These are phyloP conservation scores for Baeospora myosura DNA, from an alignment of 1,284 basidiomycete species.

Conservation along the genomic window DNA sequence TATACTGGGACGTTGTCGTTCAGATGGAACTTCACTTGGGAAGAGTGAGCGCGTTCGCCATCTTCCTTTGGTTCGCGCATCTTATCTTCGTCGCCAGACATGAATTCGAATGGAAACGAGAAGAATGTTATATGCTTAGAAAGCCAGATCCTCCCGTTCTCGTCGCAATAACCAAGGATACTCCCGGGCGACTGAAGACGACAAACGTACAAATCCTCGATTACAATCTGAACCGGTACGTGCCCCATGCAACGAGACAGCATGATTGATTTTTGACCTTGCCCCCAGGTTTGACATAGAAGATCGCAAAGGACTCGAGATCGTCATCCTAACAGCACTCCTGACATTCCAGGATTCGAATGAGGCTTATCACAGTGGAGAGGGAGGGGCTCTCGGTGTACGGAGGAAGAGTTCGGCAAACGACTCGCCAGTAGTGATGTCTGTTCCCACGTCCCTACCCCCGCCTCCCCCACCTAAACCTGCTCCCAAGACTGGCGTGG, in stretches of 20 bases:
- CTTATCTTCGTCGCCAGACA: conserved; percentile 38
- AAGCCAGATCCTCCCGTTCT: conserved; percentile 82
- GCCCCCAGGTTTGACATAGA: conserved; percentile 69
- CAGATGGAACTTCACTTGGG: conserved; percentile 75
- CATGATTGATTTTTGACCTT: background rate
- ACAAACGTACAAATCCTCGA: conserved; percentile 74
- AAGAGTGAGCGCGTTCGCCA: conserved; percentile 52
- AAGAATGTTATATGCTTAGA: conserved; percentile 73
- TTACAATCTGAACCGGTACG: conserved; percentile 71
- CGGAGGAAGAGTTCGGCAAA: background rate
- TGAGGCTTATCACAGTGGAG: conserved; percentile 41
- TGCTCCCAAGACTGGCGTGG: conserved; percentile 52
- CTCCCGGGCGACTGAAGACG: conserved; percentile 57
- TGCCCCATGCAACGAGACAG: conserved; percentile 7
- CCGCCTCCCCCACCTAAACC: conserved; percentile 54
- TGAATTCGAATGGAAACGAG: conserved; percentile 76
- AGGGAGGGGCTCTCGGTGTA: background rate
- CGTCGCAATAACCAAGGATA: conserved; percentile 72
- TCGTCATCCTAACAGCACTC: conserved; percentile 68
- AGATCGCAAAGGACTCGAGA: conserved; percentile 78
- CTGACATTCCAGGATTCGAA: conserved; percentile 71
- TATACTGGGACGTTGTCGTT: conserved; percentile 68
- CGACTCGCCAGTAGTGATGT: conserved; percentile 1
- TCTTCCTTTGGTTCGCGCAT: background rate
- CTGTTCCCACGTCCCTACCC: conserved; percentile 14